These are phyloP conservation scores for Scheffersomyces illinoinensis DNA, from an alignment of 1,139 yeast species.

Conservation along the genomic window DNA sequence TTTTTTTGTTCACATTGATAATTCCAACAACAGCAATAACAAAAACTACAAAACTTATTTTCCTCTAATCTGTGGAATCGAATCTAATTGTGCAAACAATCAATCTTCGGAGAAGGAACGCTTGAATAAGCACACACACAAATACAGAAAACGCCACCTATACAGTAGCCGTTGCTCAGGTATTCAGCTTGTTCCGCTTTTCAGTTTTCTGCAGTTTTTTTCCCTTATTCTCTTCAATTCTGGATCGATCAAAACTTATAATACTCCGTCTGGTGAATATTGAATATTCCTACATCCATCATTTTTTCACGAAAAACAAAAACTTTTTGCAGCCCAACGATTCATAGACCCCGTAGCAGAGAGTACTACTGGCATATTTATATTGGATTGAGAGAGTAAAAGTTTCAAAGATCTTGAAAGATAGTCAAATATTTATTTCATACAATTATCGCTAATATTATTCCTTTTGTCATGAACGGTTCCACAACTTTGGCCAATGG, in stretches of 20 bases:
- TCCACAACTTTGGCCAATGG: background rate
- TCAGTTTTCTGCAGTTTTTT: background rate
- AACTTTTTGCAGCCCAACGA: background rate
- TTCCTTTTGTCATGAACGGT: background rate
- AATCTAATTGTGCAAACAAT: background rate
- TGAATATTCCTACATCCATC: conserved; percentile 1
- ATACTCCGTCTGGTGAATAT: background rate
- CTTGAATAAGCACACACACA: background rate
- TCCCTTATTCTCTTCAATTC: background rate
- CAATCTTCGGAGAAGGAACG: background rate
- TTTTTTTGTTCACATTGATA: background rate
- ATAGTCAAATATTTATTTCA: no score
- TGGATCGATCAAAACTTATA: background rate
- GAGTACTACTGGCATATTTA: background rate
- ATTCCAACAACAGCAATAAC: background rate
- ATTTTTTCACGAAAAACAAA: conserved; percentile 1
- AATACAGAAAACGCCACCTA: background rate
- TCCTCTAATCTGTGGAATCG: background rate
- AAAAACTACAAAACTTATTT: background rate
- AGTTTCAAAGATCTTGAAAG: background rate
- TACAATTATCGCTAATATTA: background rate
- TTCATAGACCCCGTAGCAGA: background rate
- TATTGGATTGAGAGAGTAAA: background rate
- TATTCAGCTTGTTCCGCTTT: background rate
- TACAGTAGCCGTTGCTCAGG: background rate